A percentile compares a stretch with the other conserved stretches of the same genome.
Conservation (phyloP, 2,329 filamentous ascomycete genomes). For the Sporothrix globosa region DNA sequence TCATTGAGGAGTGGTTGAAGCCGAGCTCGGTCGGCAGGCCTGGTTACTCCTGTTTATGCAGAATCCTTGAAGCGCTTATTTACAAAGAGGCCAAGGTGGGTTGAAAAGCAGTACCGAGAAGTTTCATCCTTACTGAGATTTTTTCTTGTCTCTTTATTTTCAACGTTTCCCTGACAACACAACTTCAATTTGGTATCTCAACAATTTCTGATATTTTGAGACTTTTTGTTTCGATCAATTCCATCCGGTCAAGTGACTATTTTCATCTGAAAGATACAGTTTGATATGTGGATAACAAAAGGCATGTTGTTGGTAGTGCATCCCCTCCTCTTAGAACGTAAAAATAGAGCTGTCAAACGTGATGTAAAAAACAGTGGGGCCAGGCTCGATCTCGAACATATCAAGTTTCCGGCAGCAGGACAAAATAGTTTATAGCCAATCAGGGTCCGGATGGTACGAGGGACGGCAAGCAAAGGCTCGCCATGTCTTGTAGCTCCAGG, state of each 20-base stretch:
- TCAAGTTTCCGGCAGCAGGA: slow-evolving; percentile 26
- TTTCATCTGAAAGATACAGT: background rate
- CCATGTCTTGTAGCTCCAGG: background rate
- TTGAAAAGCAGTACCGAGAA: background rate
- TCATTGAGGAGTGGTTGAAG: background rate
- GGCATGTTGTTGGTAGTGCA: background rate
- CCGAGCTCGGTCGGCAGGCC: background rate
- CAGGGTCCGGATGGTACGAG: background rate
- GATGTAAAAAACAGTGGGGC: background rate
- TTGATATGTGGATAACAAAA: too few species aligned
- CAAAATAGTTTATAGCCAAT: slow-evolving; percentile 2
- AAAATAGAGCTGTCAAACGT: slow-evolving; percentile 14
- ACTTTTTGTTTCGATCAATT: too few species aligned
- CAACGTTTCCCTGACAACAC: too few species aligned
- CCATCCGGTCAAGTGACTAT: background rate
- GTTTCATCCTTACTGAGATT: background rate
- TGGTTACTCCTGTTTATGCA: background rate
- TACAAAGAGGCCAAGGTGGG: background rate
- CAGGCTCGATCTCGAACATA: slow-evolving; percentile 21
- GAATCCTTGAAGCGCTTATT: background rate
- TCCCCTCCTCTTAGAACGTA: background rate
- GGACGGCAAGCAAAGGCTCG: slow-evolving; percentile 2
- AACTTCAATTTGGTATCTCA: too few species aligned
- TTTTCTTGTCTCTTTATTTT: background rate
- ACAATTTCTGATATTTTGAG: too few species aligned